Percentiles rank a stretch among this genome's conserved stretches.
Evolutionary conservation across 164 flowering plant genomes (phyloP).

Genomic region (Dillenia turbinata): DNA sequence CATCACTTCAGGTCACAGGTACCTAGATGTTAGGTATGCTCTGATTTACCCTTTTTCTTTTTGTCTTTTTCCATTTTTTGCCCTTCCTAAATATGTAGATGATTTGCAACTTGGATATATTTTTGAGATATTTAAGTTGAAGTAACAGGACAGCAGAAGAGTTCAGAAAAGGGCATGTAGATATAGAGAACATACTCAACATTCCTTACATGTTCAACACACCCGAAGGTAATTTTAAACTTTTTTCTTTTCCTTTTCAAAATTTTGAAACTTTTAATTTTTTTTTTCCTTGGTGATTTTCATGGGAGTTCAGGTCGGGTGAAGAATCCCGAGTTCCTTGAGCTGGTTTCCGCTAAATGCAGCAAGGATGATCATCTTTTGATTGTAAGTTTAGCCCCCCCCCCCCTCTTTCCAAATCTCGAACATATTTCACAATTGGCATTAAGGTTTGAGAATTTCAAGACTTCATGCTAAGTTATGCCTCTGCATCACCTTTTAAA

Average conservation of each 20-base stretch:
- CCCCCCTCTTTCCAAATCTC: background rate
- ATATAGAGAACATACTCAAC: slow-evolving; percentile 40
- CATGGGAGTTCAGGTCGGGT: slow-evolving; percentile 52
- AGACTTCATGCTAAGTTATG: background rate
- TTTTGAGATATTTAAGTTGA: background rate
- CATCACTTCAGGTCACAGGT: slow-evolving; percentile 48
- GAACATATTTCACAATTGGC: background rate
- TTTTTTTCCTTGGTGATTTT: background rate
- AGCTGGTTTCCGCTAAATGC: slow-evolving; percentile 53
- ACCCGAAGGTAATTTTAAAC: slow-evolving; percentile 45
- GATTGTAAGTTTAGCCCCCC: slow-evolving; percentile 44
- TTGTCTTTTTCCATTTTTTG: background rate
- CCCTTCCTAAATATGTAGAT: too few species aligned
- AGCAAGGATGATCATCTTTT: slow-evolving; percentile 58
- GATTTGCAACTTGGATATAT: background rate
- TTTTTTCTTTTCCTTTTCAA: background rate
- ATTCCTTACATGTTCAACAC: slow-evolving; percentile 69
- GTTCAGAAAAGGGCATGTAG: slow-evolving; percentile 59
- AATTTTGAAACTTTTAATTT: background rate
- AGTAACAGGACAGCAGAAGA: slow-evolving; percentile 71
- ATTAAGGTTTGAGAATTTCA: slow-evolving; percentile 5
- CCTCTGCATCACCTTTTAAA: too few species aligned
- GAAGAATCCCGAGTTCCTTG: slow-evolving; percentile 66
- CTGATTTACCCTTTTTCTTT: background rate
- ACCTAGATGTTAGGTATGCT: slow-evolving; percentile 69